Base-by-base conservation (phyloP, 495 filamentous ascomycete genomes). In the Penicillium chermesinum region DNA sequence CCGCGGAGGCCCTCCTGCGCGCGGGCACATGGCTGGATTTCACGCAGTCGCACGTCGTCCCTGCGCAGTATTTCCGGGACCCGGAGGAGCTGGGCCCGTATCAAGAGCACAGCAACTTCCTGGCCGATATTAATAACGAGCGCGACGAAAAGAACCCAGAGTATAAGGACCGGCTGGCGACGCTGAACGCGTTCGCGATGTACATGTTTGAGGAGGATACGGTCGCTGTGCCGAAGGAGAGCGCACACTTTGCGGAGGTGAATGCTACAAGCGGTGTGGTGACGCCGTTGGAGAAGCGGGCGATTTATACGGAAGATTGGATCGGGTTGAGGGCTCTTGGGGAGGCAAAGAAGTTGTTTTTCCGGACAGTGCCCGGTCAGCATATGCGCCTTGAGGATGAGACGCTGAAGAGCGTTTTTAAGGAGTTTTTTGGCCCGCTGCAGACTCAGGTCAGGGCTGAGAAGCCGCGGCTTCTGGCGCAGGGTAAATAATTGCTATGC, bases 51-150 rank as follows among this genome's bases (percentile, higher is more conserved):
- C 77, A 73, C 19, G 71, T 98, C 5, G 88, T 98, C 4, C 93
- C 93, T 0, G 94, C 94, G 42, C 93, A 99, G 70, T 99, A 99
- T 66, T 97, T 85, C 72, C 83, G 91, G 18, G 80, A 93, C 55
- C 82, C 85, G 0, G 71, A 66, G 2, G 78, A 89, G 51, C 65
- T 88, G 46, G 84, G 85, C 3, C 59, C 66, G 25, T 98, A 96
- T 63, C 75, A 96, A 14, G 83, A 87, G 57, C 52, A 84, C 62
- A 93, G 88, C 61, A 94, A 91, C 59, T 96, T 91, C 65, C 74
- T 99, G n/a, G 93, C 91, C n/a, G 91, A 97, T 65, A 84, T 97
- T 66, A 99, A 99, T 69, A 96, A 96, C 61, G 93, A 97, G 78
- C 76, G 94, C 2, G 63, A 38, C 14, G 18, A 59, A 44, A 95